These are phyloP conservation scores for Gossypium trilobum DNA, from an alignment of 441 rosid genomes.

Conservation along the genomic window DNA sequence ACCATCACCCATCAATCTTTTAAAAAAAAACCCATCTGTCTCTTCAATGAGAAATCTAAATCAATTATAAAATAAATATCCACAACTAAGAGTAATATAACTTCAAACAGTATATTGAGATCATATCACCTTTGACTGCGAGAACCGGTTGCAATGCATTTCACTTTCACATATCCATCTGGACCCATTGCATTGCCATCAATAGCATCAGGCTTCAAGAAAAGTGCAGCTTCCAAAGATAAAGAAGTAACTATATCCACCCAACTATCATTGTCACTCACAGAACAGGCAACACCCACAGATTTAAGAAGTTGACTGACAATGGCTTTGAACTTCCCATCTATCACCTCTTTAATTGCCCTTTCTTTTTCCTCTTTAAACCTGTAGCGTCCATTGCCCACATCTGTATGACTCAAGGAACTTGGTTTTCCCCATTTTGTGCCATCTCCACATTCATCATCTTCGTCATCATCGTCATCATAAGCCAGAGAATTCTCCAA, in stretches of 20 bases:
- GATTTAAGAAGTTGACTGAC: conserved; percentile 57
- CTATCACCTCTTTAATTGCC: conserved; percentile 49
- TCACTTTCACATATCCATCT: conserved; percentile 64
- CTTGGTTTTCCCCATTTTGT: conserved; percentile 57
- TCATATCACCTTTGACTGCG: conserved; percentile 52
- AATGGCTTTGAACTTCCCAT: conserved; percentile 56
- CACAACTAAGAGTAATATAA: neutral
- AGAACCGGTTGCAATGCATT: conserved; percentile 82
- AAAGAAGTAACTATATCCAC: conserved; percentile 55
- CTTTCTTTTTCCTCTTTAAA: conserved; percentile 49
- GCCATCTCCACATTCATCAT: conserved; percentile 67
- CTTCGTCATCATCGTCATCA: conserved; percentile 55
- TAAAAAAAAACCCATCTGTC: conserved; percentile 8
- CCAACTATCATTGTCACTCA: conserved; percentile 55
- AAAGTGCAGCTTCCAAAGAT: conserved; percentile 88
- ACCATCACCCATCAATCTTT: neutral
- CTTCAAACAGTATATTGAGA: neutral
- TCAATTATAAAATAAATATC: neutral
- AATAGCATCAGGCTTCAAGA: conserved; percentile 54
- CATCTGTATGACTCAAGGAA: conserved; percentile 43
- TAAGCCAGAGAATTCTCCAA: conserved; percentile 43
- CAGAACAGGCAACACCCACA: conserved; percentile 31
- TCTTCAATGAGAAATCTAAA: conserved; percentile 3
- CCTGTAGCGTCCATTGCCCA: conserved; percentile 28
- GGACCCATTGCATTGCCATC: conserved; percentile 56